These are phyloP conservation scores for Pythium inflatum DNA, from an alignment of 352 stramenopile genomes.

Conservation along the genomic window DNA sequence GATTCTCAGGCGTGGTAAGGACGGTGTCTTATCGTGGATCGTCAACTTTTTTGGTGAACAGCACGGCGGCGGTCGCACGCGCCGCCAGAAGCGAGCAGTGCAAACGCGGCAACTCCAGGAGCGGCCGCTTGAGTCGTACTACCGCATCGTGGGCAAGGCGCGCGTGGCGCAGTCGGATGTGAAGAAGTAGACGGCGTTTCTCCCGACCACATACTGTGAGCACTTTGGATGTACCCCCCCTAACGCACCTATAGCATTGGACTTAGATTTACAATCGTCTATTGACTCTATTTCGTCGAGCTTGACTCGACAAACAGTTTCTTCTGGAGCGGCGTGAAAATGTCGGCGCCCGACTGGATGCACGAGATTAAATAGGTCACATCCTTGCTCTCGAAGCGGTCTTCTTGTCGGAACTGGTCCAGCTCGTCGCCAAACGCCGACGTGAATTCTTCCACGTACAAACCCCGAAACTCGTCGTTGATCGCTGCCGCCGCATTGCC, in stretches of 20 bases:
- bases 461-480: conserved; percentile 64
- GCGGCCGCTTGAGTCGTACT: conserved; percentile 77
- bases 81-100: conserved; percentile 48
- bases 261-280: too few species aligned
- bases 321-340: conserved; percentile 84
- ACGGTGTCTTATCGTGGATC: conserved; percentile 78
- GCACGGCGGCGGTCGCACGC: conserved; percentile 65
- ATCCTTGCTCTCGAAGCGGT: conserved; percentile 86
- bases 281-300: conserved; percentile 28
- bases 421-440: conserved; percentile 83
- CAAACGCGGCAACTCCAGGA: conserved; percentile 46
- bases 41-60: conserved; percentile 72
- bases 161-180: conserved; percentile 33
- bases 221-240: too few species aligned
- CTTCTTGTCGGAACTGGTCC: conserved; percentile 84
- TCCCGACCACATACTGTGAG: background rate
- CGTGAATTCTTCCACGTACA: conserved; percentile 89
- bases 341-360: conserved; percentile 78
- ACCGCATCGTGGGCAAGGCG: conserved; percentile 66
- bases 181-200: conserved; percentile 28
- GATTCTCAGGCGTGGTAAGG: conserved; percentile 70
- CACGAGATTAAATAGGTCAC: conserved; percentile 90
- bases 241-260: too few species aligned
- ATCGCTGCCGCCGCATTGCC: conserved; percentile 22
- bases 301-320: conserved; percentile 78